Percentiles rank a stretch among this genome's conserved stretches.
phyloP scores from a whole-genome alignment of 2,329 filamentous ascomycete species.

The Monosporascus cannonballus region DNA sequence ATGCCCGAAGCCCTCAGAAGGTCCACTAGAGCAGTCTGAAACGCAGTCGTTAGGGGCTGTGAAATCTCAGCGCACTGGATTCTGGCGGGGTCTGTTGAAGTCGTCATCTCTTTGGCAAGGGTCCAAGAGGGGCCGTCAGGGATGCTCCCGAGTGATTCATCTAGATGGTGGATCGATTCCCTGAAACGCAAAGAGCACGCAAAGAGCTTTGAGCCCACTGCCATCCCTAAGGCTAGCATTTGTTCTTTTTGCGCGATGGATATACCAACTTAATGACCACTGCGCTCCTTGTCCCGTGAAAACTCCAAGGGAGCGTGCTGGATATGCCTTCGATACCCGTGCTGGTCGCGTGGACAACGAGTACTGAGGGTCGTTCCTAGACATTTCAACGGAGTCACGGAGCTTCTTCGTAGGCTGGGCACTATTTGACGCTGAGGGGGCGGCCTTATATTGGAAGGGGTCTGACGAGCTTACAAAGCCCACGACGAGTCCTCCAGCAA shows the following conservation, averaged over 20 bases:
- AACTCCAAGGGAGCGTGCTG: constrained; percentile 14
- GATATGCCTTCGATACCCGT: no score
- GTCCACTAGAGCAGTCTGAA: constrained; percentile 34
- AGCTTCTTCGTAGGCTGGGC: no score
- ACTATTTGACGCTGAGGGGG: no score
- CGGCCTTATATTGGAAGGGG: no score
- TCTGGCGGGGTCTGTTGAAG: neutral
- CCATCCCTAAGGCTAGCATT: no score
- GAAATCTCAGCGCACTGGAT: constrained; percentile 17
- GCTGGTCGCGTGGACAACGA: no score
- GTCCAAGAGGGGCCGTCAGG: constrained; percentile 3
- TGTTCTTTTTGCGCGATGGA: no score
- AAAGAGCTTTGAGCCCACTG: constrained; percentile 26
- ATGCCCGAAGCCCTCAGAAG: constrained; percentile 30
- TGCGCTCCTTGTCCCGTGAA: constrained; percentile 31
- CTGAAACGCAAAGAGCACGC: neutral
- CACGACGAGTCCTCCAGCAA: no score
- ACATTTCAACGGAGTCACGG: neutral
- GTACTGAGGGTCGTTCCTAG: no score
- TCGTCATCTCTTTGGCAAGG: neutral
- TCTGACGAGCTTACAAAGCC: no score
- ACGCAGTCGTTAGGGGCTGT: constrained; percentile 31
- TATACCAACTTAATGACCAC: constrained; percentile 11
- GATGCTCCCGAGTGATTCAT: neutral
- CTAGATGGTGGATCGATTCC: neutral